Evolutionary conservation across 345 rosid genomes (phyloP), one percentile per base, ranked within the genome.

Genomic region (Populus ilicifolia): DNA sequence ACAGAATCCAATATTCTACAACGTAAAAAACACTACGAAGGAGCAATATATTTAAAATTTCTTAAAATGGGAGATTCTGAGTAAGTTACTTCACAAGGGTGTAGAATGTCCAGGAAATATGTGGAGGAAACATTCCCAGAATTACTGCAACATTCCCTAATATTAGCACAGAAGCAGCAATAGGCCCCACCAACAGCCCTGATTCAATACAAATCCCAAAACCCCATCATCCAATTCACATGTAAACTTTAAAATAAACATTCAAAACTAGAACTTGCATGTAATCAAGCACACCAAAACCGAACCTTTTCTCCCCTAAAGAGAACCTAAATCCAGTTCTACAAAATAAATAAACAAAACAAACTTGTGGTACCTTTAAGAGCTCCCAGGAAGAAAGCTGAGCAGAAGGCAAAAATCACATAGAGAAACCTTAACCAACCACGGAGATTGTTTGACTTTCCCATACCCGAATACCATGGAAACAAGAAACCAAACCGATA

Each of bases 121-220:
- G 94, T 17, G 92, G 78, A 82, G 94, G 96, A 71, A 88, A 88
- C 85, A 89, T 76, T 56, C 87, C 88, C 79, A 91, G 84, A 85
- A 94, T 92, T 70, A 92, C 90, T 70, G 87, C 93, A 74, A 86
- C 85, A 79, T 92, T 91, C 74, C 98, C 97, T 48, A 38, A 63
- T 71, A 88, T 89, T 72, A 92, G 71, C 73, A 87, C 86, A 74
- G 92, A 76, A 78, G 86, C 83, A 75, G 98, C 98, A 61, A 92
- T 39, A 61, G 98, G 97, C 81, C 97, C 96, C 78, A 92, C 93
- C 18, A 87, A 30, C 61, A 89, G 65, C 86, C 87, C 98, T 90
- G 86, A 33, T 33, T 25, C 43, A 67, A 77, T n/a, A 9, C 50
- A 33, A 68, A 12, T n/a, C n/a, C 63, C 63, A 23, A 78, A 69